These are phyloP conservation scores for Neurospora sp. DNA, from an alignment of 495 filamentous ascomycete species.

Conservation along the genomic window DNA sequence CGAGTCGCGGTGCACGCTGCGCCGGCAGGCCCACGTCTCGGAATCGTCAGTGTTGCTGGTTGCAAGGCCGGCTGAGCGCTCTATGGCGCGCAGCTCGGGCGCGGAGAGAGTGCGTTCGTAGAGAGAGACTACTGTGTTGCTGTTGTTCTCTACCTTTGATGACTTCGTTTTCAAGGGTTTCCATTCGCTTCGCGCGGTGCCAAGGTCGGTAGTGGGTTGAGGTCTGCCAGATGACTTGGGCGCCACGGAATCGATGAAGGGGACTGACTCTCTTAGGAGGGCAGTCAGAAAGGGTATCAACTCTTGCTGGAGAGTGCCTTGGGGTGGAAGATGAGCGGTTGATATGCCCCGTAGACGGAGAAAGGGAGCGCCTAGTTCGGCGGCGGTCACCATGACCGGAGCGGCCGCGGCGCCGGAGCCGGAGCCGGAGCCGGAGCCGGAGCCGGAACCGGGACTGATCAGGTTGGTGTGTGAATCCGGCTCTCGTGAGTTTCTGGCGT, in stretches of 20 bases:
- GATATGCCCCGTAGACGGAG: constrained; percentile 33
- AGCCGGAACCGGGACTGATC: background rate
- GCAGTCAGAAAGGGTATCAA: constrained; percentile 28
- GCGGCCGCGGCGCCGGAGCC: background rate
- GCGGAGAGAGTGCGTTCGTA: constrained; percentile 32
- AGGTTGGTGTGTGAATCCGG: background rate
- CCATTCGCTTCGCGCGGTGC: constrained; percentile 24
- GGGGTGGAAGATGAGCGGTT: constrained; percentile 26
- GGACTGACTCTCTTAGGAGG: constrained; percentile 45
- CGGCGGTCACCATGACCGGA: background rate
- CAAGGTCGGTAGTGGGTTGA: background rate
- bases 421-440: background rate
- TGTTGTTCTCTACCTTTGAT: constrained; percentile 29
- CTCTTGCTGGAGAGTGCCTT: too few species aligned
- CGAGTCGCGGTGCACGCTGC: constrained; percentile 51
- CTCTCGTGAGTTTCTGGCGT: background rate
- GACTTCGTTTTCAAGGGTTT: constrained; percentile 32
- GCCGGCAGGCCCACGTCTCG: constrained; percentile 47
- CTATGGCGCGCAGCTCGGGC: constrained; percentile 18
- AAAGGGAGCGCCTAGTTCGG: background rate
- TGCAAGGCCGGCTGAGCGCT: background rate
- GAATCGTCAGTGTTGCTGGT: constrained; percentile 5
- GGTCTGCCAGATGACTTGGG: constrained; percentile 19
- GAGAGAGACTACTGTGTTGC: constrained; percentile 33
- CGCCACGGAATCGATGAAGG: constrained; percentile 41